Evolutionary conservation across 2,329 filamentous ascomycete species (phyloP).

Genomic region (Claviceps arundinis): DNA sequence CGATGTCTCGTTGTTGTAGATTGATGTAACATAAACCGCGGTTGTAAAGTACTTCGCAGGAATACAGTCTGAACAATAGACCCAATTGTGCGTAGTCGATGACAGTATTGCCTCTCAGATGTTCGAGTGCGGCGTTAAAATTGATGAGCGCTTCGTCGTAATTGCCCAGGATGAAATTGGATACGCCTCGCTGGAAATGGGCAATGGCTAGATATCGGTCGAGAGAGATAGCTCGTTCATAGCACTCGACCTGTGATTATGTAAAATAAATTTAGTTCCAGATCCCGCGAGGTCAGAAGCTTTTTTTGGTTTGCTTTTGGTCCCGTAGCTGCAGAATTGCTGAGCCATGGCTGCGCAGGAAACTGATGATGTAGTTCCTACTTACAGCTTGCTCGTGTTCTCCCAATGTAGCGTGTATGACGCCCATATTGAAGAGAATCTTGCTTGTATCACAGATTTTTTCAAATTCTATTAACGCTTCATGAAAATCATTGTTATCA

Average conservation of each 20-base stretch:
- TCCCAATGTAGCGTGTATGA: conserved; percentile 91
- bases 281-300: not conserved
- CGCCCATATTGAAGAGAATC: conserved; percentile 96
- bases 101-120: conserved; percentile 87
- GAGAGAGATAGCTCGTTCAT: conserved; percentile 77
- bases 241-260: conserved; percentile 66
- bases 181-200: conserved; percentile 97
- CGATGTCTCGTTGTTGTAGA: conserved; percentile 77
- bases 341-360: not conserved
- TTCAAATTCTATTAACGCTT: conserved; percentile 71
- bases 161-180: conserved; percentile 91
- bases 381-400: conserved; percentile 91
- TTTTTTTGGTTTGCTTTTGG: too few species aligned
- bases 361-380: conserved; percentile 9
- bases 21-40: conserved; percentile 96
- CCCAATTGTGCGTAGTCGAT: conserved; percentile 97
- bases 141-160: conserved; percentile 96
- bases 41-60: conserved; percentile 96
- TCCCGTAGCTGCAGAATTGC: not conserved
- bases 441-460: conserved; percentile 90
- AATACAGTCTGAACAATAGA: conserved; percentile 90
- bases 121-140: conserved; percentile 95
- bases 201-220: conserved; percentile 95
- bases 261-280: not conserved
- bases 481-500: conserved; percentile 95